Percentiles rank a stretch among this genome's conserved stretches.
Evolutionary conservation across 1,284 basidiomycete species (phyloP).

Genomic region (Trichosporon ovoides): DNA sequence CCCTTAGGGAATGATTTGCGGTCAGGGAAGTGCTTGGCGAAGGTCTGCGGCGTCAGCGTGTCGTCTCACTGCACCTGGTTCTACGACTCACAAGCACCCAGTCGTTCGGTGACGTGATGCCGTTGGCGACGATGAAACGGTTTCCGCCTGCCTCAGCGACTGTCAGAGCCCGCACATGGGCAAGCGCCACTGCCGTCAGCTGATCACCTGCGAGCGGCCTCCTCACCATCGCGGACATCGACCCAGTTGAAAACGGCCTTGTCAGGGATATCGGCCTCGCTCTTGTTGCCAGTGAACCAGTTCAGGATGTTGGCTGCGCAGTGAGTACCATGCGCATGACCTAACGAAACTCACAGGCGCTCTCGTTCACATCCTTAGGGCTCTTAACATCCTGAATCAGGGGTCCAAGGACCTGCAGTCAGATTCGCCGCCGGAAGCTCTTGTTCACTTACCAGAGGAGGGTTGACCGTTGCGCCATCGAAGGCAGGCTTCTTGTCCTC

Average conservation of each 20-base stretch:
- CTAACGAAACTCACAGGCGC: conserved; percentile 38
- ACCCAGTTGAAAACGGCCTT: conserved; percentile 51
- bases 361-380: conserved; percentile 56
- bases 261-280: conserved; percentile 41
- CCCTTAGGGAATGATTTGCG: conserved; percentile 35
- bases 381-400: conserved; percentile 55
- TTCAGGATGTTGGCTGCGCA: conserved; percentile 40
- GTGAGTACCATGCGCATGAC: neutral
- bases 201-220: neutral
- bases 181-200: conserved; percentile 51
- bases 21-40: conserved; percentile 34
- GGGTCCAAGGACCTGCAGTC: conserved; percentile 45
- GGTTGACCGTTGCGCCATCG: conserved; percentile 58
- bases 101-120: conserved; percentile 40
- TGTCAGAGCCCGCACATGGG: conserved; percentile 57
- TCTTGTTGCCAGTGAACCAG: conserved; percentile 47
- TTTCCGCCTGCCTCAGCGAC: conserved; percentile 58
- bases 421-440: conserved; percentile 32
- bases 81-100: conserved; percentile 25
- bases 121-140: conserved; percentile 55
- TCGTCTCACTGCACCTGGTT: neutral
- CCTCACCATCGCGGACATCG: conserved; percentile 54
- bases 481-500: conserved; percentile 56
- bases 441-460: conserved; percentile 53
- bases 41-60: conserved; percentile 16